Percentiles rank a stretch among this genome's conserved stretches.
These are phyloP conservation scores for Rubia peregrina DNA, from an alignment of 305 asterid genomes.

Conservation along the genomic window DNA sequence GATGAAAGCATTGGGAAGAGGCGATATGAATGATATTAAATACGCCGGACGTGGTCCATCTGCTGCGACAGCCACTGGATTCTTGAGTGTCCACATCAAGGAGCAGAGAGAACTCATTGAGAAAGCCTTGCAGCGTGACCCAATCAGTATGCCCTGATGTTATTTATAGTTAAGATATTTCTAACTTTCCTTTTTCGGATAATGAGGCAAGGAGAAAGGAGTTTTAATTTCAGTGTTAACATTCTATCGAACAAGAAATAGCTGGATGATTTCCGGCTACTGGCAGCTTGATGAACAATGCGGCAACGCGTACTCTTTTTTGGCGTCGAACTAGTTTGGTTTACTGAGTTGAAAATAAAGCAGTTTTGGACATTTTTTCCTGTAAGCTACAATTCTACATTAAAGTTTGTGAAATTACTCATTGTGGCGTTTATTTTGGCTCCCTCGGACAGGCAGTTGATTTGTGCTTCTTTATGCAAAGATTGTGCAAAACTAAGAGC, in stretches of 20 bases:
- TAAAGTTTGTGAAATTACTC: background rate
- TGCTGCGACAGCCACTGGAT: constrained; percentile 95
- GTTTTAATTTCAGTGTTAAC: background rate
- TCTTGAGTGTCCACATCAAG: constrained; percentile 54
- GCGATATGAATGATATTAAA: constrained; percentile 62
- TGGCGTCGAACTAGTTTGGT: background rate
- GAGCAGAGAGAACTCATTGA: constrained; percentile 71
- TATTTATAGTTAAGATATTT: background rate
- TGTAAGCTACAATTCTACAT: background rate
- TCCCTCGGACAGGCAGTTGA: too few species aligned
- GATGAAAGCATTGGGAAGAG: constrained; percentile 61
- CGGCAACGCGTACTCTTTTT: background rate
- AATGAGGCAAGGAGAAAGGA: background rate
- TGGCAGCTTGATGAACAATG: background rate
- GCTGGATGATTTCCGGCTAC: background rate
- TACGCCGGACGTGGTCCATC: constrained; percentile 85
- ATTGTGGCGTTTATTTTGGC: too few species aligned
- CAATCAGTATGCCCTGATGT: constrained; percentile 20
- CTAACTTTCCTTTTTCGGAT: background rate
- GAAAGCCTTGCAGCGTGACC: constrained; percentile 64
- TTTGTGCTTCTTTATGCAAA: background rate
- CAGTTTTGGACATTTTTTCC: background rate
- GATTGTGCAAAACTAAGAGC: background rate
- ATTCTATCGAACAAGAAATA: background rate
- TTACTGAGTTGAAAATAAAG: constrained; percentile 8